These are phyloP conservation scores for Mrakia blollopis DNA, from an alignment of 768 basidiomycete species.

Conservation along the genomic window DNA sequence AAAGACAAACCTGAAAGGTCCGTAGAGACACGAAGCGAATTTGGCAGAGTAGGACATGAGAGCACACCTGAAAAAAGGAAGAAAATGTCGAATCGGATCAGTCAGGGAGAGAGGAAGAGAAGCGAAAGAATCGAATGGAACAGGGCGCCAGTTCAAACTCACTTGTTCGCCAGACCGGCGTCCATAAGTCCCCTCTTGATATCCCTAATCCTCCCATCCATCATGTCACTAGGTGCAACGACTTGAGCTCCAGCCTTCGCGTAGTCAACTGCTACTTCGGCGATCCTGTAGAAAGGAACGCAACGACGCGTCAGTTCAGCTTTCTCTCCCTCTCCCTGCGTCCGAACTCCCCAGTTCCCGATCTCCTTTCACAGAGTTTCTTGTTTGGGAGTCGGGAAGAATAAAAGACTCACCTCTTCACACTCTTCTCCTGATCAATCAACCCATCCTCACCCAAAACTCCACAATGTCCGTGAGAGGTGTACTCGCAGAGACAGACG, in stretches of 20 bases:
- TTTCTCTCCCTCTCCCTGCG: not conserved
- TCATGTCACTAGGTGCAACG: constrained; percentile 99
- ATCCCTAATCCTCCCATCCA: constrained; percentile 87
- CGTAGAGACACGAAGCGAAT: constrained; percentile 90
- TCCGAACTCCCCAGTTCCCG: not conserved
- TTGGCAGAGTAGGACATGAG: constrained; percentile 98
- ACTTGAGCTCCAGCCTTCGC: constrained; percentile 94
- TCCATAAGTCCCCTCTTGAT: constrained; percentile 85
- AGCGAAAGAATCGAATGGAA: not conserved
- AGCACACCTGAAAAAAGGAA: constrained; percentile 50
- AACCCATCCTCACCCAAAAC: constrained; percentile 35
- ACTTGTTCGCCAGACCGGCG: constrained; percentile 71
- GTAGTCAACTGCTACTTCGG: constrained; percentile 85
- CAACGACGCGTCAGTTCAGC: not conserved
- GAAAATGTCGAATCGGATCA: too few relatives aligned
- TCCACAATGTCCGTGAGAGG: constrained; percentile 96
- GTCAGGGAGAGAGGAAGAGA: too few relatives aligned
- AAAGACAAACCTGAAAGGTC: constrained; percentile 84
- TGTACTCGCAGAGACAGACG: constrained; percentile 99
- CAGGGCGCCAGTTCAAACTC: too few relatives aligned
- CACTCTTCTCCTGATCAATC: constrained; percentile 32
- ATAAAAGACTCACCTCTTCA: constrained; percentile 14
- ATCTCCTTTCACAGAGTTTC: too few relatives aligned
- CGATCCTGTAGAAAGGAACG: constrained; percentile 53
- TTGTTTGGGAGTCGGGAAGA: too few relatives aligned